Conservation (phyloP, 306 rosid species). For the Sicyos edulis region DNA sequence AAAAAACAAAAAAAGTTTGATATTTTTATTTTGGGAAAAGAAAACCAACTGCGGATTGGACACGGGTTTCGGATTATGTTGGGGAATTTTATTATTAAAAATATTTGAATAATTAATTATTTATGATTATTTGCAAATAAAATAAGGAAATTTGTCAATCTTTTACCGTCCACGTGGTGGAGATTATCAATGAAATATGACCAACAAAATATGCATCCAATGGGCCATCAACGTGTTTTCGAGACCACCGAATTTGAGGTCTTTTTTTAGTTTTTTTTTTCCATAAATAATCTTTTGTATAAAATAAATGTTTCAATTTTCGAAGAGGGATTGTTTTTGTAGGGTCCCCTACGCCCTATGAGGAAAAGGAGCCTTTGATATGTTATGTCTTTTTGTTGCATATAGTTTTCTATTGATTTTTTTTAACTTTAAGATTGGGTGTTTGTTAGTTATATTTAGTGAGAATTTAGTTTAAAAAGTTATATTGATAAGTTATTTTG, state of each 20-base stretch:
- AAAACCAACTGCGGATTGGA: slow-evolving; percentile 5
- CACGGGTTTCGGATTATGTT: neutral
- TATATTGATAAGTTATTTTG: too few species aligned
- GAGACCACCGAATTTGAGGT: slow-evolving; percentile 9
- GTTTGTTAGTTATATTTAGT: too few species aligned
- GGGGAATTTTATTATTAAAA: neutral
- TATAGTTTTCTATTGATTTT: neutral
- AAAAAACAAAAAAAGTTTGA: neutral
- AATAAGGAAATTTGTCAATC: neutral
- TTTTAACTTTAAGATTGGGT: too few species aligned
- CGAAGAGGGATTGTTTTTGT: neutral
- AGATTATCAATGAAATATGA: neutral
- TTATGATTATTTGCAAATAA: neutral
- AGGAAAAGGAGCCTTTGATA: neutral
- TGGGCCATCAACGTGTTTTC: slow-evolving; percentile 12
- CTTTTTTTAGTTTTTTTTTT: neutral
- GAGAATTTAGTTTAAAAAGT: too few species aligned
- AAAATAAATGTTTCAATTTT: neutral
- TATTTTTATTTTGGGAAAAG: neutral
- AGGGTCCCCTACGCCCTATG: neutral
- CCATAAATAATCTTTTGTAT: neutral
- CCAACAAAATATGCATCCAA: slow-evolving; percentile 12
- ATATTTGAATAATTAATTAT: neutral
- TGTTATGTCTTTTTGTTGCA: neutral
- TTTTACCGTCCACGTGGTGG: slow-evolving; percentile 9